Percentiles rank a stretch among this genome's conserved stretches.
phyloP scores from a whole-genome alignment of 1,284 basidiomycete genomes.

The Tremellales sp. region DNA sequence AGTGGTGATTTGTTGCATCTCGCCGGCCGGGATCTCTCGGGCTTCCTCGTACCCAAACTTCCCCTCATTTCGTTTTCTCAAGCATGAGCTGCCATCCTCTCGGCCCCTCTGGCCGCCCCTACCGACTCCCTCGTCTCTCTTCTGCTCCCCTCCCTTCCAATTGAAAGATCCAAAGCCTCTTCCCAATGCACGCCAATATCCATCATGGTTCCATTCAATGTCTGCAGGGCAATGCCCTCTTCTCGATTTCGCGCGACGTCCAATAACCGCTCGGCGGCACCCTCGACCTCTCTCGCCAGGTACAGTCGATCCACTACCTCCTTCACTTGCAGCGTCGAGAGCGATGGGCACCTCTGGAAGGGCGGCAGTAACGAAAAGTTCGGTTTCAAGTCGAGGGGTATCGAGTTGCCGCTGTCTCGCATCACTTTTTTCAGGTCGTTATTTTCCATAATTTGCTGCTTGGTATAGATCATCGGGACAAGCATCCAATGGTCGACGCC shows the following conservation, averaged over 20 bases:
- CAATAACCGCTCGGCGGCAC: constrained; percentile 6
- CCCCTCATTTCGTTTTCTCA: too few relatives aligned
- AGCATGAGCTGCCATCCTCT: too few relatives aligned
- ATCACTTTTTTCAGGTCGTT: too few relatives aligned
- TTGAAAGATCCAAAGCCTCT: background rate
- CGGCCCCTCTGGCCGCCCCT: too few relatives aligned
- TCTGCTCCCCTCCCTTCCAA: too few relatives aligned
- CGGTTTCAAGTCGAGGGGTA: too few relatives aligned
- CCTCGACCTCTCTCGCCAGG: constrained; percentile 5
- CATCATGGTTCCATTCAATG: constrained; percentile 4
- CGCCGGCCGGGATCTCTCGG: too few relatives aligned
- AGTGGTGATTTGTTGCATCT: too few relatives aligned
- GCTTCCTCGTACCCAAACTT: too few relatives aligned
- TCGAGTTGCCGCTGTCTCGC: too few relatives aligned
- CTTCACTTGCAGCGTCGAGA: background rate
- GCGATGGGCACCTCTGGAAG: background rate
- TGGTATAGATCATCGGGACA: background rate
- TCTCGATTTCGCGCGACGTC: constrained; percentile 2
- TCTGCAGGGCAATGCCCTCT: background rate
- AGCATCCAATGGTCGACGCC: constrained; percentile 4
- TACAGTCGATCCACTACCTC: background rate
- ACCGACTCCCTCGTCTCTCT: too few relatives aligned
- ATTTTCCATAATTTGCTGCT: too few relatives aligned
- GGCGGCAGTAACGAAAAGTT: background rate
- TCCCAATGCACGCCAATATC: constrained; percentile 1